These are phyloP conservation scores for Epicoccum nigrum DNA, from an alignment of 2,329 filamentous ascomycete species.

Conservation along the genomic window DNA sequence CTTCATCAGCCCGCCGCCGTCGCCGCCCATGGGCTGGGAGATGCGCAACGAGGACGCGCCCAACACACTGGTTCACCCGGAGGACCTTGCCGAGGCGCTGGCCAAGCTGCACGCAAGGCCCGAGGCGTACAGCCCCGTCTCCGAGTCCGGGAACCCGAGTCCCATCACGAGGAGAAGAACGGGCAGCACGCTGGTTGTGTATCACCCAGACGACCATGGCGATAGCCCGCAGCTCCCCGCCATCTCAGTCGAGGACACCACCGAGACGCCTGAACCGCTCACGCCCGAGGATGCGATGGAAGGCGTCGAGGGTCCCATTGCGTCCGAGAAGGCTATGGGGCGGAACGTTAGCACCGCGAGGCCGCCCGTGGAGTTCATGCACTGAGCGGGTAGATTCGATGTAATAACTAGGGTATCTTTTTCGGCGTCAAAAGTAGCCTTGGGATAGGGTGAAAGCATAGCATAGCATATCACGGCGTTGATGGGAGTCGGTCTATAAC, in stretches of 20 bases:
- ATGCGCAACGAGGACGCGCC: slow-evolving; percentile 67
- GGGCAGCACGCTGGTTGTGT: slow-evolving; percentile 66
- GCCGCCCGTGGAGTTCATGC: slow-evolving; percentile 50
- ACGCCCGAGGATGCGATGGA: slow-evolving; percentile 51
- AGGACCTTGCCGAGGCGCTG: slow-evolving; percentile 64
- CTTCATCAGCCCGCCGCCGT: slow-evolving; percentile 70
- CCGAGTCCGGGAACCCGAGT: slow-evolving; percentile 33
- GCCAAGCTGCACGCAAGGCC: slow-evolving; percentile 56
- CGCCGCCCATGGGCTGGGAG: slow-evolving; percentile 69
- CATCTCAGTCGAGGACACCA: slow-evolving; percentile 69
- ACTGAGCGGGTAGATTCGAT: slow-evolving; percentile 14
- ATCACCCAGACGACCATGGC: slow-evolving; percentile 67
- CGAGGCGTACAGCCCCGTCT: slow-evolving; percentile 31
- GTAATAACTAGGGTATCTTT: neutral
- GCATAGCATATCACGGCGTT: slow-evolving; percentile 38
- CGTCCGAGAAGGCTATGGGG: slow-evolving; percentile 43
- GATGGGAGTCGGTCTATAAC: slow-evolving; percentile 2
- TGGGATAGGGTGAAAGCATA: neutral
- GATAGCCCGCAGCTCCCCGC: slow-evolving; percentile 64
- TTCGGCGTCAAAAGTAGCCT: slow-evolving; percentile 26
- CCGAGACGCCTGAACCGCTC: slow-evolving; percentile 52
- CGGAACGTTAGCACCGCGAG: slow-evolving; percentile 43
- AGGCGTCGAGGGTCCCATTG: slow-evolving; percentile 45
- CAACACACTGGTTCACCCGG: slow-evolving; percentile 69
- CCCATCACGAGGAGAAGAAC: slow-evolving; percentile 43